Evolutionary conservation across 73 alveolate genomes (phyloP), one percentile per base, ranked within the genome.

Genomic region (Paramecium tetraurelia): DNA sequence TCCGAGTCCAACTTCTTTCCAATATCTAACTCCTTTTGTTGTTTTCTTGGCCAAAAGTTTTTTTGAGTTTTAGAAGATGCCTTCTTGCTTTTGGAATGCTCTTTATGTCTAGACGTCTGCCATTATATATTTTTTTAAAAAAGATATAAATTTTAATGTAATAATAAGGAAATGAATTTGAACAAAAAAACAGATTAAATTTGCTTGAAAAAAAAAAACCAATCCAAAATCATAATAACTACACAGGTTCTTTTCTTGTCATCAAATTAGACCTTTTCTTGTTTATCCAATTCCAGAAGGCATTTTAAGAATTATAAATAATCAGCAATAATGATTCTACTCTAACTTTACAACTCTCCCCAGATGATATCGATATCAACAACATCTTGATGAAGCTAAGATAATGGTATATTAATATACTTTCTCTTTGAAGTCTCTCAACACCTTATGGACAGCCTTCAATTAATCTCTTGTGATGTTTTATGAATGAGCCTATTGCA

Each of bases 1-100:
- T 59, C 99, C 99, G 53, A 98, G 95, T 46, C 99, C 99, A 84
- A 98, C 96, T 94, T 94, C 97, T 96, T 98, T 98, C 97, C 93
- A 98, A 96, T 95, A 98, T 93, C 99, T 97, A 68, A 96, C 99
- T 27, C 98, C 99, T 93, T 94, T 77, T 22, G 96, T 27, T 48
- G 97, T 96, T 96, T 96, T 95, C 96, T 97, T 97, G 22, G 96
- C 97, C 70, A 92, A 72, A 93, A 93, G 94, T 92, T 92, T 96
- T 88, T 95, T 97, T 89, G 94, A 86, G 96, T 97, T 96, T 48
- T 93, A 94, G 97, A 93, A 95, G 69, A 97, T 95, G 16, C 96
- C 98, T 86, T 96, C 96, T 92, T 97, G 97, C 95, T 96, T 97
- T 93, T 95, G 95, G 96, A 86, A 97, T 33, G 99, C 96, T 93